Base-by-base conservation (phyloP, 345 rosid genomes). In the Hirschfeldia incana region DNA sequence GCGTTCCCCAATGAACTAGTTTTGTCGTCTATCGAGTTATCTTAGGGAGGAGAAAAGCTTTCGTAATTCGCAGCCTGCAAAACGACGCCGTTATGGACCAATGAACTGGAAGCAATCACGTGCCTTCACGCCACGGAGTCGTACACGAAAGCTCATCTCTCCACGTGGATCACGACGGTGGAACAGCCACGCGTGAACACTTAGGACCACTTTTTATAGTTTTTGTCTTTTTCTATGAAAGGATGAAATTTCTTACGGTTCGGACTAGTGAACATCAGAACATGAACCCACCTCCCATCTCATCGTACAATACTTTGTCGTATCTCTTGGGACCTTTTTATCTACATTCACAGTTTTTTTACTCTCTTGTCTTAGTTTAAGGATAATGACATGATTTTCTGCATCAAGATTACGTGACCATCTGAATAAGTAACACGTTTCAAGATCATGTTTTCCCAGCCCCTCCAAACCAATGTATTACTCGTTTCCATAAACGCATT, bases 81-180 rank as follows among this genome's bases (percentile, higher is more conserved):
- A 80, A 69, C 75, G 79, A 80, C 79, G 79, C 55, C 72, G 75
- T 10, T 51, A 30, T 69, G 5, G 6, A 53, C 79, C 79, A 80
- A 80, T 75, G 16, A 70, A 8, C 21, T 53, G 12, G 68, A 57
- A 65, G 39, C 62, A 53, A 64, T 44, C 83, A 80, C 76, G 79
- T 80, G 83, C 26, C 72, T 0, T 53, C 76, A 69, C 75, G 76
- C 76, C 79, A 75, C 76, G 72, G 72, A 75, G 79, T 53, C 79
- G 79, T 80, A 75, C 79, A 74, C 76, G 79, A 53, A 80, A 74
- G 75, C 75, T 69, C 49, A 63, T 62, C 75, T 51, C 62, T 21
- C 72, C 76, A 80, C 72, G 83, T 80, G 76, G 75, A 9, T 42
- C 36, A 51, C 15, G 49, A 8, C 9, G 34, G 5, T 62, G 15